Percentiles rank a stretch among this genome's conserved stretches.
phyloP scores from a whole-genome alignment of 129 eudicot genomes.

The Artemisia argyi region DNA sequence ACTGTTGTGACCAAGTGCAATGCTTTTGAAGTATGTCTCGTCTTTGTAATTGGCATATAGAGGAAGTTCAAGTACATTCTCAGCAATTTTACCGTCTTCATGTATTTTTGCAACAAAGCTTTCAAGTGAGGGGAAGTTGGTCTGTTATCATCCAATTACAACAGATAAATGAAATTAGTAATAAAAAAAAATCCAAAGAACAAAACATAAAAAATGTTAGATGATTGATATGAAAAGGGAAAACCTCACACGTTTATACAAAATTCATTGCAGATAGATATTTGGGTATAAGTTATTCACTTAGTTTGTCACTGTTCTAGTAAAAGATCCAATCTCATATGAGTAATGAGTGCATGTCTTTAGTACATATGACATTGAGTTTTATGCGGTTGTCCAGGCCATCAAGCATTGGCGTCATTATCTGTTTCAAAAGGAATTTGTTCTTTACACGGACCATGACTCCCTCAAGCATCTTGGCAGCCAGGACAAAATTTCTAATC shows the following conservation, averaged over 20 bases:
- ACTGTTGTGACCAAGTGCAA: slow-evolving; percentile 20
- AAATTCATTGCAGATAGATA: too few species aligned
- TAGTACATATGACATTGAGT: slow-evolving; percentile 19
- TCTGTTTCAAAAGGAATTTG: slow-evolving; percentile 3
- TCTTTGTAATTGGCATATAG: slow-evolving; percentile 53
- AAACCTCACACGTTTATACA: too few species aligned
- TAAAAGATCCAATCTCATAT: too few species aligned
- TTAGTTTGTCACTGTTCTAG: too few species aligned
- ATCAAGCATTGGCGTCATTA: slow-evolving; percentile 4
- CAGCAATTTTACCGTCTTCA: slow-evolving; percentile 62
- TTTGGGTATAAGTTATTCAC: too few species aligned
- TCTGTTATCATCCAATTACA: slow-evolving; percentile 17
- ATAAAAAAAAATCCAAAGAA: background rate
- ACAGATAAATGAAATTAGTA: background rate
- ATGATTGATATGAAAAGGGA: too few species aligned
- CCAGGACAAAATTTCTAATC: slow-evolving; percentile 8
- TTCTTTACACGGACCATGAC: slow-evolving; percentile 13
- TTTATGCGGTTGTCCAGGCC: slow-evolving; percentile 18
- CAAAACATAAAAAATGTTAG: too few species aligned
- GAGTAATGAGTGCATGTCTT: background rate
- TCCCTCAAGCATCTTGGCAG: slow-evolving; percentile 1
- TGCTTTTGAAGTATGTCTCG: slow-evolving; percentile 37
- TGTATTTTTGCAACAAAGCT: slow-evolving; percentile 63
- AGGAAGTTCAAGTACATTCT: slow-evolving; percentile 71
- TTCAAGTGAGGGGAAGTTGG: slow-evolving; percentile 47